Evolutionary conservation across 768 basidiomycete species (phyloP).

Genomic region (Baorangia bicolor): DNA sequence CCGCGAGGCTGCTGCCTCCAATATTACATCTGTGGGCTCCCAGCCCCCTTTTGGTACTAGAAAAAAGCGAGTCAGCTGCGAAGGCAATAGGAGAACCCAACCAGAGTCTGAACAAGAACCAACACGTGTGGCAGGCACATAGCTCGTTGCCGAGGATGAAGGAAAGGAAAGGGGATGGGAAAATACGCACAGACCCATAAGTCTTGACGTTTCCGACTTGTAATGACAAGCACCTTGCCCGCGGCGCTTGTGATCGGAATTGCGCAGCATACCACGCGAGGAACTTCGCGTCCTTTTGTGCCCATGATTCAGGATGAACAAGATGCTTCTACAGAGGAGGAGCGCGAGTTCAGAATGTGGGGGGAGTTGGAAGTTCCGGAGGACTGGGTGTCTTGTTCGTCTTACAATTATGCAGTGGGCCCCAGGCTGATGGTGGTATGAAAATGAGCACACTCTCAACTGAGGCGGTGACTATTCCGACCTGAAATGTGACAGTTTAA

Average conservation of each 20-base stretch:
- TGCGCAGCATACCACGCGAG: constrained; percentile 88
- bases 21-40: constrained; percentile 75
- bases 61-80: constrained; percentile 8
- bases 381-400: not conserved
- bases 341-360: not conserved
- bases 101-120: not conserved
- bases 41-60: constrained; percentile 92
- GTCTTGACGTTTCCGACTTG: constrained; percentile 78
- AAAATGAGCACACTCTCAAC: constrained; percentile 6
- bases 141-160: not conserved
- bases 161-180: constrained; percentile 5
- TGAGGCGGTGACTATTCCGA: constrained; percentile 5
- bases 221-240: constrained; percentile 79
- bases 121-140: not conserved
- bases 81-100: not conserved
- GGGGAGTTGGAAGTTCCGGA: not conserved
- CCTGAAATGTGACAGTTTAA: constrained; percentile 1
- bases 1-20: constrained; percentile 86
- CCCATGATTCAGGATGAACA: constrained; percentile 34
- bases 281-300: constrained; percentile 75
- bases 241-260: constrained; percentile 77
- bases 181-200: constrained; percentile 83
- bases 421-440: constrained; percentile 2
- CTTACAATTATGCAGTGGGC: not conserved
- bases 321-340: constrained; percentile 3